phyloP scores from a whole-genome alignment of 78 protist genomes.

The Guillardia theta region DNA sequence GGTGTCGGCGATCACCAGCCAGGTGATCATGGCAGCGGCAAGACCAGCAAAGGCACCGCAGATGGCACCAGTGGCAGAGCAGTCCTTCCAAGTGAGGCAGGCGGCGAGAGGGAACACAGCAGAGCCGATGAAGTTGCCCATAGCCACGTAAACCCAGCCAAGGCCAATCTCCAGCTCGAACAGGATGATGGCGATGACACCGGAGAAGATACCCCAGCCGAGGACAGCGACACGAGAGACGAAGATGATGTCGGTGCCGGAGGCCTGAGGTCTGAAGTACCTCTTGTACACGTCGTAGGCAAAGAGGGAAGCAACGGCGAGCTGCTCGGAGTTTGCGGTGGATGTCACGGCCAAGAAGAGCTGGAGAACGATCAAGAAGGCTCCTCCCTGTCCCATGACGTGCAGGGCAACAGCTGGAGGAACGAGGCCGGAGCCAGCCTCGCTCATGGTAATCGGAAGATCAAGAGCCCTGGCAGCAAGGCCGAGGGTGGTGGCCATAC shows the following conservation, averaged over 20 bases:
- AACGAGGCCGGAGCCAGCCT: neutral
- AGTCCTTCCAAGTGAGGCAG: neutral
- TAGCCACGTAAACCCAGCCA: constrained; percentile 33
- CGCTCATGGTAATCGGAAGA: neutral
- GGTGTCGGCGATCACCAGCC: neutral
- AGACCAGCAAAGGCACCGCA: neutral
- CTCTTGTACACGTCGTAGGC: neutral
- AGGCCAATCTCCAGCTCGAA: neutral
- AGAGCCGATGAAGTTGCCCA: constrained; percentile 33
- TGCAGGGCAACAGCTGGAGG: neutral
- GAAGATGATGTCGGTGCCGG: neutral
- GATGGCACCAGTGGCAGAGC: neutral
- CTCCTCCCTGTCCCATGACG: neutral
- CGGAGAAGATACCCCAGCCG: neutral
- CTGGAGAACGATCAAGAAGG: neutral
- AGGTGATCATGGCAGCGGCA: neutral
- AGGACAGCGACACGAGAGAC: neutral
- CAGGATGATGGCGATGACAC: neutral
- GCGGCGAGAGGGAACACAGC: neutral
- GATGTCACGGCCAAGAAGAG: neutral
- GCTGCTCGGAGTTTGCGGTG: neutral
- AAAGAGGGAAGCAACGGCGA: neutral
- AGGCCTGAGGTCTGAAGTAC: neutral
- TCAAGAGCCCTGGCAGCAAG: neutral
- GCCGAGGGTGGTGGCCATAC: constrained; percentile 33